A percentile compares a stretch with the other conserved stretches of the same genome.
Evolutionary conservation across 2,329 filamentous ascomycete species (phyloP).

Genomic region (Fusarium sp.): DNA sequence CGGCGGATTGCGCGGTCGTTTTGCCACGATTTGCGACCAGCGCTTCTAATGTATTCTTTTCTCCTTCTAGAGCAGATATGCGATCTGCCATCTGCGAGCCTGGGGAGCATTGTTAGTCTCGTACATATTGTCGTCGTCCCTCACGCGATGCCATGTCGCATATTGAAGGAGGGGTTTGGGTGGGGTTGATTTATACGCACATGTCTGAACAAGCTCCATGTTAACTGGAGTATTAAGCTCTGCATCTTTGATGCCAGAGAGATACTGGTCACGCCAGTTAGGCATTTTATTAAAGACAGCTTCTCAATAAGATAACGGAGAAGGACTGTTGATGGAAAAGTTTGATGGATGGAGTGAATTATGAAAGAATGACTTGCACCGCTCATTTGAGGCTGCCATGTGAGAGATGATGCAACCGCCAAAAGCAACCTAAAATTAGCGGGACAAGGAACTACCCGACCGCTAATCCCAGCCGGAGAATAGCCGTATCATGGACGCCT

Average conservation of each 20-base stretch:
- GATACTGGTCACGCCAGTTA: slow-evolving; percentile 85
- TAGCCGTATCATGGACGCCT: slow-evolving; percentile 40
- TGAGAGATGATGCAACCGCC: slow-evolving; percentile 45
- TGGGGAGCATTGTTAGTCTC: slow-evolving; percentile 49
- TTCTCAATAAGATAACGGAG: background rate
- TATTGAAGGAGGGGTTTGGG: slow-evolving; percentile 21
- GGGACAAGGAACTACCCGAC: slow-evolving; percentile 26
- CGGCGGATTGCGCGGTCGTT: slow-evolving; percentile 24
- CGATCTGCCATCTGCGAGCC: slow-evolving; percentile 75
- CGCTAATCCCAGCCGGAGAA: slow-evolving; percentile 48
- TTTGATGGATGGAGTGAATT: slow-evolving; percentile 4
- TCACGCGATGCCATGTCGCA: slow-evolving; percentile 22
- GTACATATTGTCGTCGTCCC: background rate
- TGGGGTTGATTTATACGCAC: slow-evolving; percentile 60
- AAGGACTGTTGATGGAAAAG: background rate
- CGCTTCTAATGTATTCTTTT: slow-evolving; percentile 58
- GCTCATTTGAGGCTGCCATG: slow-evolving; percentile 26
- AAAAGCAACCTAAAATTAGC: slow-evolving; percentile 16
- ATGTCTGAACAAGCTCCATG: slow-evolving; percentile 79
- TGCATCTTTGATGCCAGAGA: slow-evolving; percentile 78
- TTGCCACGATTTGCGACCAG: slow-evolving; percentile 42
- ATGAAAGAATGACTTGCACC: slow-evolving; percentile 22
- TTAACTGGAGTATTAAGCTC: slow-evolving; percentile 72
- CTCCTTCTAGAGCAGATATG: slow-evolving; percentile 70
- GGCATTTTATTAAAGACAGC: slow-evolving; percentile 56